phyloP scores from a whole-genome alignment of 1,139 yeast species.

The Sugiyamaella neomexicana region DNA sequence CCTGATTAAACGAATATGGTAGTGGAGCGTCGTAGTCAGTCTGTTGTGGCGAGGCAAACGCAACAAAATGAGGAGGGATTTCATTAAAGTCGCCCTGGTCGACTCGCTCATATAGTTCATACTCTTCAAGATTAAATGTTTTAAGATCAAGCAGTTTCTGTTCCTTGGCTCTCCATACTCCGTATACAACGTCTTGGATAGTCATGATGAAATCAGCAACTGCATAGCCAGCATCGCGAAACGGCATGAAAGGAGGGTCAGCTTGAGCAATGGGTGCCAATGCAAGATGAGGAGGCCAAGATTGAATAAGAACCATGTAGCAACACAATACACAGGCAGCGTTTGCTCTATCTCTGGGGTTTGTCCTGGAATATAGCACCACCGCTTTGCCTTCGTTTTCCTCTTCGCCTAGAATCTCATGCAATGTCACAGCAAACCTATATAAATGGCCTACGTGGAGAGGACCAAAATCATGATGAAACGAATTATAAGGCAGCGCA shows the following conservation, averaged over 20 bases:
- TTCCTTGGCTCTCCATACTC: slow-evolving; percentile 98
- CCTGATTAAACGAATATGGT: slow-evolving; percentile 59
- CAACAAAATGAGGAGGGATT: slow-evolving; percentile 88
- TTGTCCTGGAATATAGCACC: slow-evolving; percentile 81
- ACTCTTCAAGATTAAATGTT: slow-evolving; percentile 83
- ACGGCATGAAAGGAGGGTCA: slow-evolving; percentile 91
- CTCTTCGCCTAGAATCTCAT: slow-evolving; percentile 84
- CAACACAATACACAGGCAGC: slow-evolving; percentile 94
- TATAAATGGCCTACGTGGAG: slow-evolving; percentile 89
- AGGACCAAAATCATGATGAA: slow-evolving; percentile 96
- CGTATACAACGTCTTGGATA: slow-evolving; percentile 92
- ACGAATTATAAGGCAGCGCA: slow-evolving; percentile 84
- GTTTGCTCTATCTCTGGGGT: slow-evolving; percentile 81
- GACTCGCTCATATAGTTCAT: slow-evolving; percentile 90
- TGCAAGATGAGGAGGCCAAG: slow-evolving; percentile 98
- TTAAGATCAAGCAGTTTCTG: slow-evolving; percentile 84
- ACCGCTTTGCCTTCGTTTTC: slow-evolving; percentile 84
- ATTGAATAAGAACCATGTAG: slow-evolving; percentile 91
- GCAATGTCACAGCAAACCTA: slow-evolving; percentile 91
- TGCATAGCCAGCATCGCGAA: slow-evolving; percentile 96
- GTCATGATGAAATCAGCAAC: slow-evolving; percentile 91
- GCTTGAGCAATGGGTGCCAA: slow-evolving; percentile 90
- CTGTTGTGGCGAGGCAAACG: slow-evolving; percentile 97
- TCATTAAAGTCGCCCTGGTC: slow-evolving; percentile 97
- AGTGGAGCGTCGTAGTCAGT: slow-evolving; percentile 43